A percentile compares a stretch with the other conserved stretches of the same genome.
Evolutionary conservation across 306 rosid species (phyloP).

Genomic region (Carpinus fangiana): DNA sequence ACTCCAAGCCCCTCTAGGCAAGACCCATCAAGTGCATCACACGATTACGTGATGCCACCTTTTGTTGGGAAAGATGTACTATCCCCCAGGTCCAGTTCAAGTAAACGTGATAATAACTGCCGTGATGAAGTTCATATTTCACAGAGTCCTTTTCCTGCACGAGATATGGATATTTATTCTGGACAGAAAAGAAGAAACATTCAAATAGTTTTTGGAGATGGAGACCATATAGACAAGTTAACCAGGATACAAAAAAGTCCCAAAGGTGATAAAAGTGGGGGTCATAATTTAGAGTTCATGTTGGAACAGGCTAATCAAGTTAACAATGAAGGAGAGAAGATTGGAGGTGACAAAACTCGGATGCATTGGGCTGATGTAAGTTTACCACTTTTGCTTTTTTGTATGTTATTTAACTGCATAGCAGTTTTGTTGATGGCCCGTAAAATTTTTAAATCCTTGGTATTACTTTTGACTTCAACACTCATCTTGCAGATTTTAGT

Average conservation of each 20-base stretch:
- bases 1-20: conserved; percentile 34
- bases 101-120: conserved; percentile 30
- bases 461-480: conserved; percentile 12
- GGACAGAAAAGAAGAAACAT: conserved; percentile 60
- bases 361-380: conserved; percentile 69
- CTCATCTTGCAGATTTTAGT: conserved; percentile 58
- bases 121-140: conserved; percentile 29
- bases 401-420: conserved; percentile 5
- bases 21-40: conserved; percentile 33
- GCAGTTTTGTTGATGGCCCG: conserved; percentile 19
- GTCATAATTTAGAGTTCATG: conserved; percentile 30
- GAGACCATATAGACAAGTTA: conserved; percentile 31
- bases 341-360: conserved; percentile 34
- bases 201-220: conserved; percentile 31
- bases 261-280: conserved; percentile 39
- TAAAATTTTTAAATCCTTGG: not conserved
- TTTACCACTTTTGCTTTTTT: conserved; percentile 21
- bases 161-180: conserved; percentile 40
- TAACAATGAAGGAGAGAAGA: conserved; percentile 38
- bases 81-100: conserved; percentile 37
- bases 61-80: conserved; percentile 18
- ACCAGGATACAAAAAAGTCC: conserved; percentile 38
- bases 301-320: conserved; percentile 30
- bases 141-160: conserved; percentile 33
- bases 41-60: conserved; percentile 22